Percentiles rank a stretch among this genome's conserved stretches.
These are phyloP conservation scores for Nannochloris sp. DNA, from an alignment of 139 green algal genomes.

Conservation along the genomic window DNA sequence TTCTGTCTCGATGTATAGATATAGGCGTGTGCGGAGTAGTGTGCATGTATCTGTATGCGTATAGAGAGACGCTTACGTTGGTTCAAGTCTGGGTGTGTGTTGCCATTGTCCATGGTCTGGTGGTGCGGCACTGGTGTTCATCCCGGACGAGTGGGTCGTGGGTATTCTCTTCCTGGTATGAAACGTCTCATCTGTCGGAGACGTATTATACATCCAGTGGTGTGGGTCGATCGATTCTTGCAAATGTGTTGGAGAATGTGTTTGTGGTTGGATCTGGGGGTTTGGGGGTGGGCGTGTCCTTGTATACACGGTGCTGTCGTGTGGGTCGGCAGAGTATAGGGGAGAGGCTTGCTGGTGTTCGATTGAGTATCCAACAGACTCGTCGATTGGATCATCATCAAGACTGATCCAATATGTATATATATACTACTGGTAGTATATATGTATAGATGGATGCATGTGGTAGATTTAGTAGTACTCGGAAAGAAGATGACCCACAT, in stretches of 20 bases:
- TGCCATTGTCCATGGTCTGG: no score
- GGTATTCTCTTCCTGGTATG: slow-evolving; percentile 5
- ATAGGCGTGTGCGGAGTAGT: background rate
- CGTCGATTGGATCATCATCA: no score
- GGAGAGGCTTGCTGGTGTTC: background rate
- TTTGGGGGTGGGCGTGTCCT: background rate
- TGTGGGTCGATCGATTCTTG: background rate
- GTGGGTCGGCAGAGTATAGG: background rate
- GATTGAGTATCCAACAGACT: background rate
- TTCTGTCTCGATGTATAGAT: slow-evolving; percentile 6
- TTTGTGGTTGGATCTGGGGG: slow-evolving; percentile 7
- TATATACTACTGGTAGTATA: no score
- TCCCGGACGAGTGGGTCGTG: no score
- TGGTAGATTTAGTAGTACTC: no score
- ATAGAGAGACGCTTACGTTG: background rate
- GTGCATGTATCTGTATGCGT: background rate
- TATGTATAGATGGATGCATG: no score
- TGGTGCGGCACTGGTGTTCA: no score
- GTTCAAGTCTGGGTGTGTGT: background rate
- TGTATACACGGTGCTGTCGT: background rate
- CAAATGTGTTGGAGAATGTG: slow-evolving; percentile 6
- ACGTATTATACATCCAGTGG: background rate
- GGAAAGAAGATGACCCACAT: background rate
- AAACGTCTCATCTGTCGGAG: background rate
- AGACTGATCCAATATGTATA: no score